Evolutionary conservation across 352 stramenopile genomes (phyloP).

Genomic region (Globisporangium nagaii): DNA sequence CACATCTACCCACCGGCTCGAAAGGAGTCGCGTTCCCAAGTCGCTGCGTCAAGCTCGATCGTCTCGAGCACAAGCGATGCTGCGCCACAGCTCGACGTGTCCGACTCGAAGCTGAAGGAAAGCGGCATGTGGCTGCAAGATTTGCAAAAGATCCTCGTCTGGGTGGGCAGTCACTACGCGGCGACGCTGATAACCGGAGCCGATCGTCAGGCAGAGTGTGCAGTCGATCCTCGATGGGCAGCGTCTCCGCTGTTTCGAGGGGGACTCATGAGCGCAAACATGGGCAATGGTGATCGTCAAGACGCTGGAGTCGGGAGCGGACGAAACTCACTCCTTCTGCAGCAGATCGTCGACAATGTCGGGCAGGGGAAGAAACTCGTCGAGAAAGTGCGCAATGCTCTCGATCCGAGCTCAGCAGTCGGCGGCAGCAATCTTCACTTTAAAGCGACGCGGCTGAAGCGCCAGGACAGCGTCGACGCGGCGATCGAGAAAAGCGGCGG

Average conservation of each 20-base stretch:
- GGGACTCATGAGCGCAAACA: slow-evolving; percentile 10
- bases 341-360: slow-evolving; percentile 71
- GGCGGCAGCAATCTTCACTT: slow-evolving; percentile 56
- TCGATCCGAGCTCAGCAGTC: slow-evolving; percentile 41
- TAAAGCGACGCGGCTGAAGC: slow-evolving; percentile 53
- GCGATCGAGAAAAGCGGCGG: slow-evolving; percentile 81
- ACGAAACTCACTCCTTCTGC: slow-evolving; percentile 51
- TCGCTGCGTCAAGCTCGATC: not conserved
- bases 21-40: not conserved
- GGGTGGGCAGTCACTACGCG: slow-evolving; percentile 61
- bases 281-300: not conserved
- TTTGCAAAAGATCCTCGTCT: slow-evolving; percentile 56
- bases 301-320: slow-evolving; percentile 3
- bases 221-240: slow-evolving; percentile 39
- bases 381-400: slow-evolving; percentile 67
- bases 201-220: slow-evolving; percentile 4
- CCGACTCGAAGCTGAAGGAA: slow-evolving; percentile 21
- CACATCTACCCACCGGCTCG: slow-evolving; percentile 33
- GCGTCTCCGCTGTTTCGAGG: slow-evolving; percentile 51
- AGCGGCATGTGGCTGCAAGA: slow-evolving; percentile 48
- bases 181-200: slow-evolving; percentile 43
- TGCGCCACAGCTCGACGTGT: not conserved
- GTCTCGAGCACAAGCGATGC: not conserved
- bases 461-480: slow-evolving; percentile 80
- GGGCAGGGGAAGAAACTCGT: slow-evolving; percentile 75